Percentiles rank a stretch among this genome's conserved stretches.
These are phyloP conservation scores for Penicillium brasilianum DNA, from an alignment of 2,329 filamentous ascomycete genomes.

Conservation along the genomic window DNA sequence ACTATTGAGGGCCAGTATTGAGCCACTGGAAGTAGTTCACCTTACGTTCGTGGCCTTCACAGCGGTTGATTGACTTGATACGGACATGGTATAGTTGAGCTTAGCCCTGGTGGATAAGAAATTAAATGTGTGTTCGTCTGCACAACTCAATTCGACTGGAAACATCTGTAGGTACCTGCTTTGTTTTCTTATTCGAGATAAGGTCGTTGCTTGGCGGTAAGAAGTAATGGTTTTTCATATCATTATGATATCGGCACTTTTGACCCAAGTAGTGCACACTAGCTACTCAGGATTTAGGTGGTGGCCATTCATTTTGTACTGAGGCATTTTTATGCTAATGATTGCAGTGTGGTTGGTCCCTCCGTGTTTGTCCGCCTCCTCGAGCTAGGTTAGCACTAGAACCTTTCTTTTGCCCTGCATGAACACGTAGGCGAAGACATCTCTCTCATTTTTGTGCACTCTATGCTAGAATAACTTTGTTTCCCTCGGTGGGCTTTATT, in stretches of 20 bases:
- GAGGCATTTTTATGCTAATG: not conserved
- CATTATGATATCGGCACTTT: not conserved
- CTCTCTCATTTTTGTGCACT: no score
- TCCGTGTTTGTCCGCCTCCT: no score
- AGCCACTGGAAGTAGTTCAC: not conserved
- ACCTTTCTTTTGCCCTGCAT: no score
- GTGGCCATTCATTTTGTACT: not conserved
- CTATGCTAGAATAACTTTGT: no score
- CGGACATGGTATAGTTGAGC: no score
- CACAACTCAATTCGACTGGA: not conserved
- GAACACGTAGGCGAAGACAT: no score
- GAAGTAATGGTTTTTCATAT: not conserved
- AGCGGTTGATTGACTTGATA: not conserved
- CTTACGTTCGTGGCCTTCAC: not conserved
- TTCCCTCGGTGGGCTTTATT: no score
- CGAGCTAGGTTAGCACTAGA: no score
- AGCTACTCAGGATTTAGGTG: no score
- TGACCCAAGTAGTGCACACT: not conserved
- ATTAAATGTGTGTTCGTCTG: not conserved
- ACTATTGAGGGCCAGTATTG: slow-evolving; percentile 63
- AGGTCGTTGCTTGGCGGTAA: not conserved
- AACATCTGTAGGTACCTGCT: not conserved
- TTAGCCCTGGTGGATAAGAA: no score
- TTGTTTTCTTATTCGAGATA: not conserved
- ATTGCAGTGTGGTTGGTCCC: no score